phyloP scores from a whole-genome alignment of 2,329 filamentous ascomycete genomes.

The Ophiostoma fasciatum region DNA sequence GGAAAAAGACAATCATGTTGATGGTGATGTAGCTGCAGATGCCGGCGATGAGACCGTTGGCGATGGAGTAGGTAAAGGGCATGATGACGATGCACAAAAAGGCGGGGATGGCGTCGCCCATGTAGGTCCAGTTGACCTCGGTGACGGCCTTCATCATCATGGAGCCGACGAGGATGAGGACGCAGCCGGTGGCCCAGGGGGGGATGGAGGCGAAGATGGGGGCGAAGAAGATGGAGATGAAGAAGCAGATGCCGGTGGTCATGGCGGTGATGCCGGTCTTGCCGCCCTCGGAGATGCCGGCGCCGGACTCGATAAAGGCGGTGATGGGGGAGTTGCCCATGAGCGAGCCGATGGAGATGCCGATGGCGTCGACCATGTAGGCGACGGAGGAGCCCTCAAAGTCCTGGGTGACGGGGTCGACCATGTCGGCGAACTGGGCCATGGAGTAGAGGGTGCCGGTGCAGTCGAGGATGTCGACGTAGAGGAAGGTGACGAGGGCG shows the following conservation, averaged over 20 bases:
- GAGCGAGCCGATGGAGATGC: slow-evolving; percentile 55
- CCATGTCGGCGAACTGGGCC: slow-evolving; percentile 55
- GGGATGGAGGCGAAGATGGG: slow-evolving; percentile 65
- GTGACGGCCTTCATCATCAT: slow-evolving; percentile 71
- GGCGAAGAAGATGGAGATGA: slow-evolving; percentile 59
- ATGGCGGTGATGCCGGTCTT: slow-evolving; percentile 60
- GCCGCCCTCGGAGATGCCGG: slow-evolving; percentile 61
- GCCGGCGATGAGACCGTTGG: too few species aligned
- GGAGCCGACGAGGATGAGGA: slow-evolving; percentile 56
- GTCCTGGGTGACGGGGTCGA: slow-evolving; percentile 47
- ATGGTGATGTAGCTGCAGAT: too few species aligned
- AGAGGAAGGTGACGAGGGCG: slow-evolving; percentile 63
- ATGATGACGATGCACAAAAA: too few species aligned
- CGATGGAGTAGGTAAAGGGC: too few species aligned
- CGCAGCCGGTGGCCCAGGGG: slow-evolving; percentile 63
- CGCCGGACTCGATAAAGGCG: slow-evolving; percentile 61
- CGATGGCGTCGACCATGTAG: slow-evolving; percentile 56
- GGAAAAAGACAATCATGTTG: too few species aligned
- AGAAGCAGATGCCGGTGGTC: slow-evolving; percentile 52
- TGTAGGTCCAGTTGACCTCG: too few species aligned
- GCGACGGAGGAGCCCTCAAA: slow-evolving; percentile 76
- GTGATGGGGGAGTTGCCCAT: slow-evolving; percentile 59
- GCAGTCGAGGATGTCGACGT: slow-evolving; percentile 66
- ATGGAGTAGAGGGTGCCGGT: slow-evolving; percentile 71
- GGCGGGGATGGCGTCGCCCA: too few species aligned